Base-by-base conservation (phyloP, 2,329 filamentous ascomycete species). In the Calonectria crousiana region DNA sequence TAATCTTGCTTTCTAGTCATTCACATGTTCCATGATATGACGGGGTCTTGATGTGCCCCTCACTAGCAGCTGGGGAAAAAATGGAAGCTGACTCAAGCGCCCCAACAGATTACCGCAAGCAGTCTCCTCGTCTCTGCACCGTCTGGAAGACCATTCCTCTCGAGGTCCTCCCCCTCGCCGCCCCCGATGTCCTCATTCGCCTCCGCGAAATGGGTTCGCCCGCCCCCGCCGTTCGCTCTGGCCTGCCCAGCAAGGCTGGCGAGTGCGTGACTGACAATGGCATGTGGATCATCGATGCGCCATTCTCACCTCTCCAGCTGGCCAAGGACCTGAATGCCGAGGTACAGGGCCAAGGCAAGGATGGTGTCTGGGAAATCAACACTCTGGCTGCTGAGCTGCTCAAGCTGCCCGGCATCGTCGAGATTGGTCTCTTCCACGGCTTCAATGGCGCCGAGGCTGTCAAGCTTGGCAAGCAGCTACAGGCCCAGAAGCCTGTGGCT, bases 371-470 rank as follows among this genome's bases (percentile, higher is more conserved):
- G 95, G 94, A 96, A 77, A 94, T 98, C 8, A 90, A 93, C 76
- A 89, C 88, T 44, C 88, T 99, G 65, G 93, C 95, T 10, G 89
- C 89, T 76, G 90, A 91, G 80, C 93, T 98, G 81, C 95, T 97
- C 84, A 88, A 89, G 77, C 94, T 98, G 77, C 93, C 94, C 1
- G 97, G 97, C 65, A 95, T 99, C 11, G 88, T 98, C 68, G 97
- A 98, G 83, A 96, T 97, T 34, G 97, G 97, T 18, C 89, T 99
- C 58, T 99, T 99, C 87, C 91, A 92, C 52, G 96, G 96, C 4
- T 83, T 92, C 80, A 96, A 96, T 74, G 96, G 96, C 0, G 87
- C 91, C 20, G 89, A 97, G 83, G 90, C 90, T 52, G 87, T 82
- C 26, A 78, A 79, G 41, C 72, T 89, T 69, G 87, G 89, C 73